A percentile compares a stretch with the other conserved stretches of the same genome.
These are phyloP conservation scores for Sesbania bispinosa DNA, from an alignment of 306 rosid species.

Conservation along the genomic window DNA sequence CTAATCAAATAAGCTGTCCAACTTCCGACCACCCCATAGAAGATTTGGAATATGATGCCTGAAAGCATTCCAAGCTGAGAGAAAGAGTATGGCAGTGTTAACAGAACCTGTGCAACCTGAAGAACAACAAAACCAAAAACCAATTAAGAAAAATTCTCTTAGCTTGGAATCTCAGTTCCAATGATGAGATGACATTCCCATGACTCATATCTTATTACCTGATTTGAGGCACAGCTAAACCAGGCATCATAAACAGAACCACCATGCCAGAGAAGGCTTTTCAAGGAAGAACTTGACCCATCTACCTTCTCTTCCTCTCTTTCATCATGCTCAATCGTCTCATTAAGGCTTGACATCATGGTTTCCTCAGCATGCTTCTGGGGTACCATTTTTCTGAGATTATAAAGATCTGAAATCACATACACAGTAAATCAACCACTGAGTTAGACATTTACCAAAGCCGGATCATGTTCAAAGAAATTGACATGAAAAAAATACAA, in stretches of 20 bases:
- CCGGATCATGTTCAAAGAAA: background rate
- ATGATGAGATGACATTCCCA: background rate
- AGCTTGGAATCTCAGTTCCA: background rate
- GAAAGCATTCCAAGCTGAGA: conserved; percentile 87
- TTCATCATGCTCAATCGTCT: conserved; percentile 40
- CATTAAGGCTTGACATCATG: conserved; percentile 51
- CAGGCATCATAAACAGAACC: conserved; percentile 96
- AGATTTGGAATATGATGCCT: conserved; percentile 73
- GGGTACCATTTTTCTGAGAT: conserved; percentile 45
- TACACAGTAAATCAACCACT: background rate
- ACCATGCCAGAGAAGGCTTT: conserved; percentile 81
- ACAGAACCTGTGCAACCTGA: conserved; percentile 95
- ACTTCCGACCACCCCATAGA: conserved; percentile 88
- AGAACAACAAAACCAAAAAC: background rate
- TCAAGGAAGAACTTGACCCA: conserved; percentile 38
- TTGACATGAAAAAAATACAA: background rate
- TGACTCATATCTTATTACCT: conserved; percentile 39
- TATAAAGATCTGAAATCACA: conserved; percentile 23
- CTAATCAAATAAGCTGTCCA: conserved; percentile 98
- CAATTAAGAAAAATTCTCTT: background rate
- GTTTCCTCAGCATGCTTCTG: conserved; percentile 73
- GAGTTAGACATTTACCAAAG: conserved; percentile 30
- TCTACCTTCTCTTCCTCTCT: conserved; percentile 54
- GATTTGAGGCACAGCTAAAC: conserved; percentile 97
- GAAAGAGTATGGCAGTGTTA: conserved; percentile 86